Conservation (phyloP, 2,329 filamentous ascomycete species). For the Arthrobotrys entomopaga region DNA sequence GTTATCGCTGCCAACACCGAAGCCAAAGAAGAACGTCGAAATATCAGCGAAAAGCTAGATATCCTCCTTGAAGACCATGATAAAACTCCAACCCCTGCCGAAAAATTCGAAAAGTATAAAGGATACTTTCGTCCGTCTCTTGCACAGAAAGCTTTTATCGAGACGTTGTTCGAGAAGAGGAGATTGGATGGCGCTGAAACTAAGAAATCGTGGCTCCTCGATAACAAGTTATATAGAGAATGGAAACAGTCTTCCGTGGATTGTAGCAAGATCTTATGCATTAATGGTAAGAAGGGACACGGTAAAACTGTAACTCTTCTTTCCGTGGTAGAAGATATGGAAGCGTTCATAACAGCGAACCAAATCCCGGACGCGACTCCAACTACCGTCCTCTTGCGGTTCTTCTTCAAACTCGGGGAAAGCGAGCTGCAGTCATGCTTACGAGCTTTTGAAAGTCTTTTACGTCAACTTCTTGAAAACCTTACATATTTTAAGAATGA, state of each 20-base stretch:
- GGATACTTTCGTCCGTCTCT: slow-evolving; percentile 19
- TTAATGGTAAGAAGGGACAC: slow-evolving; percentile 26
- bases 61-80: neutral
- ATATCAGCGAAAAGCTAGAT: slow-evolving; percentile 1
- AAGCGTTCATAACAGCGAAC: neutral
- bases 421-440: slow-evolving; percentile 18
- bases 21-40: neutral
- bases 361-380: neutral
- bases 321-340: slow-evolving; percentile 21
- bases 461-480: slow-evolving; percentile 16
- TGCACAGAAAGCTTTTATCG: slow-evolving; percentile 16
- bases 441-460: slow-evolving; percentile 11
- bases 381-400: slow-evolving; percentile 20
- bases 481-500: neutral
- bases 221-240: slow-evolving; percentile 9
- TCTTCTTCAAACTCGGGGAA: slow-evolving; percentile 31
- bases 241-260: slow-evolving; percentile 16
- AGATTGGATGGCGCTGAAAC: slow-evolving; percentile 13
- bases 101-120: slow-evolving; percentile 12
- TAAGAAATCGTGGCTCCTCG: slow-evolving; percentile 24
- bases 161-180: slow-evolving; percentile 11
- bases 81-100: neutral
- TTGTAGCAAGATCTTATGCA: slow-evolving; percentile 14
- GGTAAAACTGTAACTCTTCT: slow-evolving; percentile 34
- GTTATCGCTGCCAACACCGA: neutral